Evolutionary conservation across 352 stramenopile species (phyloP).

Genomic region (Phytopythium chamaehyphon): DNA sequence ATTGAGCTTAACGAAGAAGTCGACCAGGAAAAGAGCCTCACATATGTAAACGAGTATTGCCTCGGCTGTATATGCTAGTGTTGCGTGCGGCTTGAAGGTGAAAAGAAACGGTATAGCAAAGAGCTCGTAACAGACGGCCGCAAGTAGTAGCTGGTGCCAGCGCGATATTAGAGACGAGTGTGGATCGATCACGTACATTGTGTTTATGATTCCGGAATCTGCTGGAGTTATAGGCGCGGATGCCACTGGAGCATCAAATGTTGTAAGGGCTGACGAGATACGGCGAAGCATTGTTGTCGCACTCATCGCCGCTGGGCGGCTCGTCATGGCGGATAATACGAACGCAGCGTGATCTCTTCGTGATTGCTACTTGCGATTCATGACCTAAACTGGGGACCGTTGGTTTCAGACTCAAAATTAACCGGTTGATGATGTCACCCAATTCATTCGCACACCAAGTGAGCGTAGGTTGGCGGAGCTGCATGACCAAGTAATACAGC

Average conservation of each 20-base stretch:
- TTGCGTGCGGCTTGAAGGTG: constrained; percentile 24
- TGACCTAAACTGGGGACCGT: too few relatives aligned
- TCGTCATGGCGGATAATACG: too few relatives aligned
- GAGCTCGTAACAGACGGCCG: constrained; percentile 38
- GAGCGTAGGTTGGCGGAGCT: not conserved
- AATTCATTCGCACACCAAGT: too few relatives aligned
- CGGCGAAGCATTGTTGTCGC: constrained; percentile 1
- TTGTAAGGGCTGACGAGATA: constrained; percentile 2
- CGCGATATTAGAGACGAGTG: constrained; percentile 36
- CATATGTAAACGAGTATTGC: constrained; percentile 27
- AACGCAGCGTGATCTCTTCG: too few relatives aligned
- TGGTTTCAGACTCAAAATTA: too few relatives aligned
- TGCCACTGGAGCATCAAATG: constrained; percentile 1
- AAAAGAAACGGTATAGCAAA: constrained; percentile 48
- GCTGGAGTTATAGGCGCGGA: not conserved
- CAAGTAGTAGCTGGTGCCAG: constrained; percentile 47
- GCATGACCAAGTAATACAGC: not conserved
- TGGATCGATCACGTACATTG: constrained; percentile 18
- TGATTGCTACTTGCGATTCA: too few relatives aligned
- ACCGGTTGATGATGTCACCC: too few relatives aligned
- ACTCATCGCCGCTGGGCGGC: not conserved
- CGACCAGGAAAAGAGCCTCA: constrained; percentile 43
- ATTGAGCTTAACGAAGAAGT: constrained; percentile 55
- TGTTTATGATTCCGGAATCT: not conserved
- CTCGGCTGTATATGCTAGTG: constrained; percentile 5